Evolutionary conservation across 257 asterid genomes (phyloP), one percentile per base, ranked within the genome.

Genomic region (Verbascum thapsus): DNA sequence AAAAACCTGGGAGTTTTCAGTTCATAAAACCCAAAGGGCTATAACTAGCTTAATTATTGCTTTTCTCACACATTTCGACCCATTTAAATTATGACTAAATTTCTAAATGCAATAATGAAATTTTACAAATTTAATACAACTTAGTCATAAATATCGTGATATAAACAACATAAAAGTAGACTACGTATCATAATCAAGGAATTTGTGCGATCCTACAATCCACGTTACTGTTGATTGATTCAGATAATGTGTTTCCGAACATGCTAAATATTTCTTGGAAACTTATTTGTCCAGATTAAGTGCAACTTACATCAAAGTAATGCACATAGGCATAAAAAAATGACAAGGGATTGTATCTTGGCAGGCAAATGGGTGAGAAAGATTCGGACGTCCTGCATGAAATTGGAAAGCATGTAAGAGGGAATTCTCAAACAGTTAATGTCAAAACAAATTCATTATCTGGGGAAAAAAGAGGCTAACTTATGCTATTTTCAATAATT

Each of bases 301-400:
- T 7, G 42, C 19, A 38, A 74, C 99, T 90, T 82, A 94, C 99
- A 75, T 94, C 99, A 76, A 94, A 79, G 72, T 83, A 94, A 80
- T 94, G 99, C 77, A 94, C 99, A 70, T 94, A 94, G 42, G 96
- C 96, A 85, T 90, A 82, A 17, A 90, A 91, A 80, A 90, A 90
- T 9, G 95, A 88, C 96, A 88, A 84, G 75, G 97, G 79, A 70
- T 90, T 94, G 78, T 87, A 94, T 90, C 95, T 84, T 37, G 99
- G 99, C 60, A 94, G 82, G 88, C 99, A 94, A 76, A 94, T 90
- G 44, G 99, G 99, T 41, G 98, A 85, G 88, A 90, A 94, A 48
- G 95, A 87, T 80, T 94, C 99, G 64, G 97, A 94, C 44, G 95
- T 94, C 88, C 99, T 94, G 88, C 85, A 78, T 44, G 58, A 72